A percentile compares a stretch with the other conserved stretches of the same genome.
phyloP scores from a whole-genome alignment of 1,284 basidiomycete species.

The Ceratobasidium sp. region DNA sequence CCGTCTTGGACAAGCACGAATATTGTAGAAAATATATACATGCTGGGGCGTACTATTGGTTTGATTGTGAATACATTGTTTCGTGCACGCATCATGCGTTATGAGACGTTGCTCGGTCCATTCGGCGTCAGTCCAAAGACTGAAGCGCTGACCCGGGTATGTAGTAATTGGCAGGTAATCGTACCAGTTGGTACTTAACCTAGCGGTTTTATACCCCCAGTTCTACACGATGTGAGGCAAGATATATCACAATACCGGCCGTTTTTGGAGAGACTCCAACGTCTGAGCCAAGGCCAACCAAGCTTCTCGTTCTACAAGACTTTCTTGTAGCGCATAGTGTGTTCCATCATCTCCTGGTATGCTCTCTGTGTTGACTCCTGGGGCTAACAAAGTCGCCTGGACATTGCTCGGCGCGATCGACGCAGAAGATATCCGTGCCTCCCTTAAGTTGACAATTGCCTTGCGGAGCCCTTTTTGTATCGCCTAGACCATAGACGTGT shows the following conservation, averaged over 20 bases:
- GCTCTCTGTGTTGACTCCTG: constrained; percentile 37
- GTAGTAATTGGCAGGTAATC: too few relatives aligned
- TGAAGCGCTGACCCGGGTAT: too few relatives aligned
- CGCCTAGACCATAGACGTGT: constrained; percentile 59
- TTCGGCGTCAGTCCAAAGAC: too few relatives aligned
- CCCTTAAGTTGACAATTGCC: constrained; percentile 80
- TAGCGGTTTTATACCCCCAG: background rate
- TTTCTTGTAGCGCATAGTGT: constrained; percentile 77
- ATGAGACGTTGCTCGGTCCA: too few relatives aligned
- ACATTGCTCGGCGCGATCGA: constrained; percentile 84
- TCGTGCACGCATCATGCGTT: too few relatives aligned
- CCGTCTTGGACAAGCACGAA: background rate
- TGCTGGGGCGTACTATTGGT: too few relatives aligned
- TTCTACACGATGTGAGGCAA: background rate
- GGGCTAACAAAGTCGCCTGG: constrained; percentile 62
- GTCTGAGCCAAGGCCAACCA: constrained; percentile 80
- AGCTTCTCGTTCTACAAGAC: constrained; percentile 77
- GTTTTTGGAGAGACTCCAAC: constrained; percentile 57
- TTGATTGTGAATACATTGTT: too few relatives aligned
- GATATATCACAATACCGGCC: background rate
- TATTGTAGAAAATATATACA: too few relatives aligned
- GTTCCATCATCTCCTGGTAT: constrained; percentile 55
- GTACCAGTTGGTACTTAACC: background rate
- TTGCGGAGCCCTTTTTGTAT: constrained; percentile 81
- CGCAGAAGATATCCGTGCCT: constrained; percentile 84